Percentiles rank a stretch among this genome's conserved stretches.
Conservation (phyloP, 495 filamentous ascomycete genomes). For the Astrothelium macrocarpum region DNA sequence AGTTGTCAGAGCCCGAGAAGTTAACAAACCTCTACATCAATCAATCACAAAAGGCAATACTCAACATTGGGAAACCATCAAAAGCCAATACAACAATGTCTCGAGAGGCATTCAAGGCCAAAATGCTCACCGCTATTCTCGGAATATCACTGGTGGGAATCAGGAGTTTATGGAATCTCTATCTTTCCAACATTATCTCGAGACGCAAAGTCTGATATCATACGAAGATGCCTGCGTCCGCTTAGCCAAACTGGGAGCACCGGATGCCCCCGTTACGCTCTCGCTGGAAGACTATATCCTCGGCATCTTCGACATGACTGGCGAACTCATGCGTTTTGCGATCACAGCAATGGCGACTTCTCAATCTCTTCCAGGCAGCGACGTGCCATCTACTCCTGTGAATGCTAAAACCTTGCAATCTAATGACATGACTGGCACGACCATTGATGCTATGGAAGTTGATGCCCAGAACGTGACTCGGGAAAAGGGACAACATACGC, state of each 20-base stretch:
- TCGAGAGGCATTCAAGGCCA: constrained; percentile 62
- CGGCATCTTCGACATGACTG: constrained; percentile 84
- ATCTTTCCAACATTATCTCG: constrained; percentile 78
- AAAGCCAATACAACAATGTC: constrained; percentile 54
- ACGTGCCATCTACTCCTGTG: not conserved
- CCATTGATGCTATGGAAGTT: constrained; percentile 3
- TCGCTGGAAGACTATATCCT: constrained; percentile 81
- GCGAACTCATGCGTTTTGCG: constrained; percentile 93
- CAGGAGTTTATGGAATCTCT: constrained; percentile 91
- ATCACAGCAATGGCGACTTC: constrained; percentile 67
- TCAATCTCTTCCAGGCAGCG: constrained; percentile 43
- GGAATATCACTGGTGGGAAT: constrained; percentile 63
- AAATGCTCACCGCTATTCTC: constrained; percentile 74
- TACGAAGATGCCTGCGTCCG: constrained; percentile 44
- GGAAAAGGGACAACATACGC: constrained; percentile 14
- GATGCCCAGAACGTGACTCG: constrained; percentile 24
- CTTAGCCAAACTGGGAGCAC: constrained; percentile 29
- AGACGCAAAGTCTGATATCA: constrained; percentile 62
- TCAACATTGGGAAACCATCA: constrained; percentile 55
- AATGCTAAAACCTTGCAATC: not conserved
- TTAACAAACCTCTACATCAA: constrained; percentile 53
- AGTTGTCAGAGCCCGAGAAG: constrained; percentile 50
- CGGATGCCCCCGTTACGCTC: constrained; percentile 39
- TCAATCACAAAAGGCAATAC: constrained; percentile 56
- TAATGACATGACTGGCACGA: not conserved